Evolutionary conservation across 1,139 yeast species (phyloP).

Genomic region (Saccharomyces hybrid): DNA sequence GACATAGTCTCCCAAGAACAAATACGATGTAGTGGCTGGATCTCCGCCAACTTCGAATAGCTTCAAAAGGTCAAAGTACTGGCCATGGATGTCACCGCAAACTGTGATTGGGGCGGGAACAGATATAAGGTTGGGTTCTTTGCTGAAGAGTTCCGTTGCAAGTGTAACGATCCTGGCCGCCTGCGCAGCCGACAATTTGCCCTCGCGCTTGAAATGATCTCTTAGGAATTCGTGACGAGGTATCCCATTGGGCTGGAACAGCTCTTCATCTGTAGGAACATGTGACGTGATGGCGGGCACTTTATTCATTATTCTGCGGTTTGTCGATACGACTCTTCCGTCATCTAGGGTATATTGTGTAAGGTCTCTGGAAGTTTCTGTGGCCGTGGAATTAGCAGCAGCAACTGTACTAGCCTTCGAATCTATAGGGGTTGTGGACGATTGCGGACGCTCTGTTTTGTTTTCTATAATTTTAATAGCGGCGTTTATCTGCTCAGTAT

Average conservation of each 20-base stretch:
- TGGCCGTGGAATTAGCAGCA: conserved; percentile 12
- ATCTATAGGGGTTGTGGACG: conserved; percentile 1
- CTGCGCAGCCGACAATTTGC: conserved; percentile 67
- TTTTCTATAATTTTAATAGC: conserved; percentile 68
- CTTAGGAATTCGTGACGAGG: conserved; percentile 70
- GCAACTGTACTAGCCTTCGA: conserved; percentile 3
- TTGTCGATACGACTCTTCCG: conserved; percentile 59
- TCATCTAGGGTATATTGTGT: conserved; percentile 59
- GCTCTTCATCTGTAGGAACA: conserved; percentile 59
- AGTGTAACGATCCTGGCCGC: conserved; percentile 57
- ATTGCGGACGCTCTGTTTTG: conserved; percentile 32
- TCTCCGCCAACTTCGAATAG: conserved; percentile 92
- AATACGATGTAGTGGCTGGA: conserved; percentile 66
- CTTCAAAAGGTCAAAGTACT: conserved; percentile 83
- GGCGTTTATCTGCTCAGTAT: conserved; percentile 59
- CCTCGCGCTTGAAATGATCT: conserved; percentile 74
- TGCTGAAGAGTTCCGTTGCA: conserved; percentile 60
- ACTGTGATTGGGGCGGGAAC: conserved; percentile 94
- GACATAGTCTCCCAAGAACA: conserved; percentile 92
- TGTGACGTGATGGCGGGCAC: conserved; percentile 65
- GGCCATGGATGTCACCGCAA: conserved; percentile 97
- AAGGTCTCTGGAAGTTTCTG: conserved; percentile 35
- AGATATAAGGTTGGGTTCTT: conserved; percentile 71
- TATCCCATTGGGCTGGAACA: conserved; percentile 55
- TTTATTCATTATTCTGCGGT: conserved; percentile 55